Evolutionary conservation across 306 rosid species (phyloP), one percentile per base, ranked within the genome.

Genomic region (Lablab purpureus): DNA sequence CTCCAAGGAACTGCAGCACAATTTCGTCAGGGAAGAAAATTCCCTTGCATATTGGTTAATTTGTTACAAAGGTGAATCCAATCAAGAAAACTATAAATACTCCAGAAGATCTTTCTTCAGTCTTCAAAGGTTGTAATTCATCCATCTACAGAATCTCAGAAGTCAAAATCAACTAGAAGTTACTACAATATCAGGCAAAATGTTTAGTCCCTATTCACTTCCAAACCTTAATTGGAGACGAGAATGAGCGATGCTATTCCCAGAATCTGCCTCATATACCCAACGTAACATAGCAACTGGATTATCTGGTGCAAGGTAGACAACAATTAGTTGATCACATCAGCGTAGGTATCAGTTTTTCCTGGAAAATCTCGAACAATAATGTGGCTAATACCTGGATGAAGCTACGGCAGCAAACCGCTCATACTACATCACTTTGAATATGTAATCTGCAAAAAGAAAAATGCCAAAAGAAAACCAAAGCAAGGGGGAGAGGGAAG

Each of bases 381-480:
- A 63, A 73, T 63, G 71, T 32, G 68, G 63, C 71, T 22, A 30
- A 72, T 78, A 58, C 76, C 67, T 13, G 67, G 81, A 74, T 59
- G 46, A 81, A 76, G 80, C 83, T 40, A 76, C 58, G 11, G 73
- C 82, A 21, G 75, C 78, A 58, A 63, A 74, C 75, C 40, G 28
- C 76, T 76, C 74, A 67, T 41, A n/a, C 83, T 43, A 71, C 64
- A 79, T 51, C 77, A 67, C 21, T 83, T 27, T 67, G 78, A 84
- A 58, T 27, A 46, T 27, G 49, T 18, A 83, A n/a, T 52, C 87
- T 85, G 85, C 83, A 80, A 82, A 63, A 27, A 54, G 63, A 55
- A 73, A 82, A 86, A 71, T 54, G 67, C 66, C 79, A 73, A 83
- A 81, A 54, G 28, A 64, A 47, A 81, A 68, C 22, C 79, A 78